These are phyloP conservation scores for Chernovozyma sophiae-reginae DNA, from an alignment of 1,139 yeast genomes.

Conservation along the genomic window DNA sequence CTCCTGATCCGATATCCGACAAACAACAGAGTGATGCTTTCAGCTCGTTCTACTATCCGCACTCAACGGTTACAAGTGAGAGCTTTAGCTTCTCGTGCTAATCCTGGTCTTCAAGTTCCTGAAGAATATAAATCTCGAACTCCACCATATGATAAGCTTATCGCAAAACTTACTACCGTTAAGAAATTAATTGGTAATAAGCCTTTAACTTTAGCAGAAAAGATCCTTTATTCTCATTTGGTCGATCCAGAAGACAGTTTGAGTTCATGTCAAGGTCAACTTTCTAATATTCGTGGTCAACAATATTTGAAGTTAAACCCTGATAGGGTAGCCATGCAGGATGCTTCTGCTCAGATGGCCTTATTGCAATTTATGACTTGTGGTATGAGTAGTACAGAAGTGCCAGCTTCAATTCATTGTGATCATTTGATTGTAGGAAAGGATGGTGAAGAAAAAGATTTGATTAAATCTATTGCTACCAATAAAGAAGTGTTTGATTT, in stretches of 20 bases:
- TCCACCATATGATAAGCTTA: conserved; percentile 82
- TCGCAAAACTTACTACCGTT: conserved; percentile 59
- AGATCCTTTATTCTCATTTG: conserved; percentile 87
- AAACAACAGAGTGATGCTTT: conserved; percentile 2
- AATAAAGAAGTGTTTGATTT: conserved; percentile 94
- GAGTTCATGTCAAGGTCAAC: conserved; percentile 40
- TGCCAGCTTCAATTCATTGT: conserved; percentile 95
- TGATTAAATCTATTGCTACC: conserved; percentile 68
- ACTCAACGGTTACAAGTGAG: conserved; percentile 11
- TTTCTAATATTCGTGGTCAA: conserved; percentile 68
- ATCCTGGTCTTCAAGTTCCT: conserved; percentile 42
- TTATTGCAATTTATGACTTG: conserved; percentile 94
- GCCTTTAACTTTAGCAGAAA: conserved; percentile 90
- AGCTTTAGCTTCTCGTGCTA: conserved; percentile 33
- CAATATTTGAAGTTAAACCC: conserved; percentile 87
- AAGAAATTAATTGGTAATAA: conserved; percentile 59
- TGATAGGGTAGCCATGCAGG: conserved; percentile 99
- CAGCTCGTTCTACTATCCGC: conserved; percentile 5
- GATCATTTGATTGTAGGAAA: conserved; percentile 96
- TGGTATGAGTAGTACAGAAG: conserved; percentile 79
- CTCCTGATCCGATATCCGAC: no score
- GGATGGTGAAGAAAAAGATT: conserved; percentile 81
- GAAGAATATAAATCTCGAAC: conserved; percentile 60
- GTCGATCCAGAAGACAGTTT: conserved; percentile 80
- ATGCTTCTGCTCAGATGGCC: conserved; percentile 98